phyloP scores from a whole-genome alignment of 371 early-diverging fungal species.

The Dinochytrium kinnereticum region DNA sequence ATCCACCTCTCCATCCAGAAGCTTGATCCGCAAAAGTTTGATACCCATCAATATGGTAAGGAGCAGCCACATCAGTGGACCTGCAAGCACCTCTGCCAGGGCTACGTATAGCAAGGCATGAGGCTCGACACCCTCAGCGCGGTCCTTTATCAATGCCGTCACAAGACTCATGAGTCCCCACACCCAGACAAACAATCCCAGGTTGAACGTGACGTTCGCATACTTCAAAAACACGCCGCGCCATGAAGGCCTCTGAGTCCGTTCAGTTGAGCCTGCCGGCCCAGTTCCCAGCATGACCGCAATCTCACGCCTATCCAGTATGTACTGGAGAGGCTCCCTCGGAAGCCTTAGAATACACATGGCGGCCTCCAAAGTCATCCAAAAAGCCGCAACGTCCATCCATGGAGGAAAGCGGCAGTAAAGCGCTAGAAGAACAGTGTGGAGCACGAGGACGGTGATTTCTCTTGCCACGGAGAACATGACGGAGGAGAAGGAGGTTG shows the following conservation, averaged over 20 bases:
- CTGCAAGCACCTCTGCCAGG: slow-evolving; percentile 1
- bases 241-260: not conserved
- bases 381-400: slow-evolving; percentile 2
- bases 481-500: not conserved
- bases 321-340: not conserved
- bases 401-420: slow-evolving; percentile 4
- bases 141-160: slow-evolving; percentile 10
- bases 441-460: not conserved
- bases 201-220: not conserved
- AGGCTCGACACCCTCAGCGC: not conserved
- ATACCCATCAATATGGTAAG: not conserved
- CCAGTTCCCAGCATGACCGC: not conserved
- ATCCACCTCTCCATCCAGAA: not conserved
- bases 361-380: not conserved
- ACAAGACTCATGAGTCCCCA: slow-evolving; percentile 13
- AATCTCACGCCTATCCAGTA: not conserved
- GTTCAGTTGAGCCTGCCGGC: not conserved
- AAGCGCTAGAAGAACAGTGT: not conserved
- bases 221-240: not conserved
- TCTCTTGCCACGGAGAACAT: not conserved
- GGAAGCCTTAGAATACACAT: not conserved
- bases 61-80: not conserved
- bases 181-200: slow-evolving; percentile 10
- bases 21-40: too few species aligned
- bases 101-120: not conserved